Evolutionary conservation across 331 rosid species (phyloP), one percentile per base, ranked within the genome.

Genomic region (Prunus yedoensis): DNA sequence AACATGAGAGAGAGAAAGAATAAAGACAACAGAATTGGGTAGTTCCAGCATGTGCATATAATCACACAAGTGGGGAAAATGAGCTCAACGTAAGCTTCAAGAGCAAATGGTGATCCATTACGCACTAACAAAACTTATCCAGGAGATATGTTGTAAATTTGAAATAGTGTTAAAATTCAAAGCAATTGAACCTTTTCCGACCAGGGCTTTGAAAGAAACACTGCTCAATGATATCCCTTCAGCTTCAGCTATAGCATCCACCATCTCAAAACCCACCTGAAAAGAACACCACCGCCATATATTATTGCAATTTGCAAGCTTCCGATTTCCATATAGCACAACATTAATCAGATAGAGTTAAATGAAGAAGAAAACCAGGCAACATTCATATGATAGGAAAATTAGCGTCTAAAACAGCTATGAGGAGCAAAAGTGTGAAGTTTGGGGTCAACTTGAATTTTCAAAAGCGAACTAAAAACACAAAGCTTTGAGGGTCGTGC

Each of bases 181-280:
- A 60, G 27, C 25, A 66, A 70, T 20, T 35, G 49, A 5, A 90
- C 99, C 97, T 90, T 95, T 90, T 72, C 99, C 97, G 46, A 90
- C 62, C 3, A 87, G 86, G 52, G 99, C 94, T 84, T 82, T 95
- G 89, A 92, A 90, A 74, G 97, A 90, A 80, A 89, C 90, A 6
- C 84, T 84, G 82, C 67, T 89, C 75, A 90, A 75, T 54, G 93
- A 76, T 70, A 92, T 92, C 80, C 96, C 96, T 86, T 92, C 97
- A 80, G 97, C 90, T 83, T 89, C 97, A 64, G 98, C 99, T 50
- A 85, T 80, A 51, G 79, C 62, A 73, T 76, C 97, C 82, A 94
- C 92, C 93, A 94, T 86, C 85, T 92, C 97, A 77, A 94, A 92
- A 53, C 99, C 99, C 86, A 92, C 95, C 99, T 94, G 83, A 68